Conservation (phyloP, 148 eudicot species). For the Silene latifolia region DNA sequence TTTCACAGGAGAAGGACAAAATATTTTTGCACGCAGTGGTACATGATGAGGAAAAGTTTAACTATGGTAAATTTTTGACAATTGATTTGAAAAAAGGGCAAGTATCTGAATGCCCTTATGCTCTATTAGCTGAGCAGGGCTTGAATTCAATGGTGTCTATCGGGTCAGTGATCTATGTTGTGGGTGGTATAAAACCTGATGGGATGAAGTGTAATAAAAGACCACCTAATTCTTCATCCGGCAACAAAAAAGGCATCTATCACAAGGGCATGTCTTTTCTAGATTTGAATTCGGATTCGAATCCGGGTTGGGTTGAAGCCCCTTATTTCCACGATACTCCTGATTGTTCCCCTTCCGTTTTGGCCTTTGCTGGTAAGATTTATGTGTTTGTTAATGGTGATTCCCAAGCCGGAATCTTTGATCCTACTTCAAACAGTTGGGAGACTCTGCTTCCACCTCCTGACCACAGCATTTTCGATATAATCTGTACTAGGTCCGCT, state of each 20-base stretch:
- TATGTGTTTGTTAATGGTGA: no score
- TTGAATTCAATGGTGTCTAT: conserved; percentile 1
- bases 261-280: no score
- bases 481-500: background rate
- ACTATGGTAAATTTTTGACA: background rate
- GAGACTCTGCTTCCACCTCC: conserved; percentile 4
- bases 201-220: no score
- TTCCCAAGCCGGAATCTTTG: no score
- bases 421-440: background rate
- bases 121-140: background rate
- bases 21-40: no score
- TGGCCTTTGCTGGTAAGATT: no score
- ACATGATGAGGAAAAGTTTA: background rate
- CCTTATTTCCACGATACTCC: no score
- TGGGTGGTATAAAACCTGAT: background rate
- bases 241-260: background rate
- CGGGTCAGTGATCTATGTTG: conserved; percentile 3
- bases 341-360: no score
- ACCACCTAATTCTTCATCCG: background rate
- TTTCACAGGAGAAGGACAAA: no score
- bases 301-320: no score
- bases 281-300: no score
- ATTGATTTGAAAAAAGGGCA: background rate
- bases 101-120: conserved; percentile 4
- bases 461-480: background rate